Percentiles rank a stretch among this genome's conserved stretches.
Conservation (phyloP, 2,329 filamentous ascomycete species). For the Amylocarpus encephaloides region DNA sequence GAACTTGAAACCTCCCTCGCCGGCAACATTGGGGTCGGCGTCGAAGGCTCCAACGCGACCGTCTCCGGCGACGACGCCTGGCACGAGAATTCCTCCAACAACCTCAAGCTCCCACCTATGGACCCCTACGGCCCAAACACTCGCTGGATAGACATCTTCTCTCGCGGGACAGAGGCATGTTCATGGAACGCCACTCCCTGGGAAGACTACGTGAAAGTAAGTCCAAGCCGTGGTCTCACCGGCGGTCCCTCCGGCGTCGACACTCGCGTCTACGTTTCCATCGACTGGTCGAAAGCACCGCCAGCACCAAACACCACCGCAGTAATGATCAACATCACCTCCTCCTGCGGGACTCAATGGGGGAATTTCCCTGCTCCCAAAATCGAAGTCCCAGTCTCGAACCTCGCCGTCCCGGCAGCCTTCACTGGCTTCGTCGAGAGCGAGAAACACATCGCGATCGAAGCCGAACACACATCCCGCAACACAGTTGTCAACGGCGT, state of each 20-base stretch:
- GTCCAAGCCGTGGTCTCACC: conserved; percentile 43
- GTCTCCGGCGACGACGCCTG: conserved; percentile 61
- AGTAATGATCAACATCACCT: conserved; percentile 48
- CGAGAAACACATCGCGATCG: conserved; percentile 50
- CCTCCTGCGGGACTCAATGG: conserved; percentile 36
- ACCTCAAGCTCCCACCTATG: conserved; percentile 48
- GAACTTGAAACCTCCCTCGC: conserved; percentile 50
- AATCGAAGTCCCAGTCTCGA: conserved; percentile 49
- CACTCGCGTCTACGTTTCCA: conserved; percentile 44
- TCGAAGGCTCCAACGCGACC: conserved; percentile 60
- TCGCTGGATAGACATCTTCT: conserved; percentile 59
- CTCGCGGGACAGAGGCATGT: conserved; percentile 46
- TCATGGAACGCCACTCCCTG: conserved; percentile 45
- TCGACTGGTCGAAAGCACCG: conserved; percentile 49
- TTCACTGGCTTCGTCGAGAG: conserved; percentile 59
- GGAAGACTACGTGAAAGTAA: conserved; percentile 46
- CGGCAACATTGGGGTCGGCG: conserved; percentile 56
- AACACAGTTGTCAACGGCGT: conserved; percentile 35
- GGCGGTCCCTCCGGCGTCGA: conserved; percentile 42
- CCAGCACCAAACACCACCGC: conserved; percentile 36
- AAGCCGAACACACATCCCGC: conserved; percentile 43
- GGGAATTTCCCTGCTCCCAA: conserved; percentile 41
- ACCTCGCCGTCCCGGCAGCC: conserved; percentile 40
- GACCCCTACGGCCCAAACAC: conserved; percentile 50
- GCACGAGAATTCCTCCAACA: conserved; percentile 49